Percentiles rank a stretch among this genome's conserved stretches.
Conservation (phyloP, 2,329 filamentous ascomycete genomes). For the Aspergillus sp. region DNA sequence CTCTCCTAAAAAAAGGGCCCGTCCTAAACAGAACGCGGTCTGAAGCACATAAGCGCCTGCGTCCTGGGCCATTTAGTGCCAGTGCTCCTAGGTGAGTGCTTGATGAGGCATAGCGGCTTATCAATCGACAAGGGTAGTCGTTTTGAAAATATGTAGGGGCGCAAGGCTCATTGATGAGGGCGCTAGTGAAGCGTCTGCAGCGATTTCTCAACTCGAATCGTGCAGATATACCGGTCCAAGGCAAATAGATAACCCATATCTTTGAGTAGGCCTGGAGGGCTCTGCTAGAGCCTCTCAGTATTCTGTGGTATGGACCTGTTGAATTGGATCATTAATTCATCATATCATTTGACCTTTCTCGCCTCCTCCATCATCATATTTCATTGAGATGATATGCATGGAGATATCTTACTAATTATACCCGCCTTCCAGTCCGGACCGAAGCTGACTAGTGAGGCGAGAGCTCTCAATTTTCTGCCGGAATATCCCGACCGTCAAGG, state of each 20-base stretch:
- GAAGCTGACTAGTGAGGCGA: background rate
- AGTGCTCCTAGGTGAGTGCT: conserved; percentile 1
- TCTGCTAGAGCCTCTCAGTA: background rate
- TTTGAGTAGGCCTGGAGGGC: background rate
- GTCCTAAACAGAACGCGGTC: background rate
- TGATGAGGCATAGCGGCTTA: conserved; percentile 5
- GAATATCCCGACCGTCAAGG: conserved; percentile 31
- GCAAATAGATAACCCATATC: background rate
- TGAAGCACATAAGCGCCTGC: background rate
- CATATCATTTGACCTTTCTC: background rate
- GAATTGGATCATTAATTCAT: background rate
- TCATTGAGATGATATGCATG: background rate
- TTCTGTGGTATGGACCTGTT: background rate
- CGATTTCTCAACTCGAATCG: background rate
- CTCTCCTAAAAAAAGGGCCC: background rate
- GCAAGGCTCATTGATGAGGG: background rate
- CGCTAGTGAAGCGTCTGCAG: background rate
- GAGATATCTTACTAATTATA: background rate
- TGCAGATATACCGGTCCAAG: background rate
- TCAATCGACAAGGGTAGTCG: conserved; percentile 2
- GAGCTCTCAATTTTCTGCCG: conserved; percentile 22
- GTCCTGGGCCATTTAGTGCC: background rate
- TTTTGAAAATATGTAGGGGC: background rate
- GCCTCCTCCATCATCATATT: background rate
- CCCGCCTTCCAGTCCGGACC: background rate